Evolutionary conservation across 306 rosid genomes (phyloP).

Genomic region (Cicer cuneatum): DNA sequence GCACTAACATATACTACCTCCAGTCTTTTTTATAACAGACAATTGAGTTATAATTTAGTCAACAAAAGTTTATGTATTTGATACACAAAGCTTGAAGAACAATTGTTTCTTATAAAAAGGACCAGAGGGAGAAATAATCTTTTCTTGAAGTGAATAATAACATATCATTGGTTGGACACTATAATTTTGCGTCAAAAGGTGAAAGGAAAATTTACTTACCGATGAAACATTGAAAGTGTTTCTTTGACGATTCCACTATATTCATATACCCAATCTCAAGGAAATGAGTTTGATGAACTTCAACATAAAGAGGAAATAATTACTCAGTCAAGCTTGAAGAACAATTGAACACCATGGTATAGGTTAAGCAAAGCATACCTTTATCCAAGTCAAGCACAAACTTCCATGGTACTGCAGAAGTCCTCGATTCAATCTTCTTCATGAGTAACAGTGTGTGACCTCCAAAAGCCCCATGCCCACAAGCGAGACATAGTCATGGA

Average conservation of each 20-base stretch:
- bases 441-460: constrained; percentile 46
- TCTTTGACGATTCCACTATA: constrained; percentile 7
- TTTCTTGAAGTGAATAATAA: background rate
- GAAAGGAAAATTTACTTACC: background rate
- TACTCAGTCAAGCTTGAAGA: constrained; percentile 20
- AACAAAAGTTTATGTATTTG: no score
- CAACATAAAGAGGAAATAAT: constrained; percentile 19
- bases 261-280: constrained; percentile 14
- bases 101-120: no score
- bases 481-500: constrained; percentile 47
- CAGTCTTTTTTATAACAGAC: no score
- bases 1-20: background rate
- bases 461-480: constrained; percentile 41
- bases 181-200: background rate
- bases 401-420: constrained; percentile 49
- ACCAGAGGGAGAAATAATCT: no score
- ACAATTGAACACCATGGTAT: background rate
- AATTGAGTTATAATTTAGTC: no score
- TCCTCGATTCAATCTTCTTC: constrained; percentile 51
- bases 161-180: background rate
- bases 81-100: no score
- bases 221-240: constrained; percentile 1
- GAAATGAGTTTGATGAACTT: constrained; percentile 16
- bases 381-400: constrained; percentile 57
- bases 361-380: constrained; percentile 57